These are phyloP conservation scores for Mortierella sp. DNA, from an alignment of 371 early-diverging fungal genomes.

Conservation along the genomic window DNA sequence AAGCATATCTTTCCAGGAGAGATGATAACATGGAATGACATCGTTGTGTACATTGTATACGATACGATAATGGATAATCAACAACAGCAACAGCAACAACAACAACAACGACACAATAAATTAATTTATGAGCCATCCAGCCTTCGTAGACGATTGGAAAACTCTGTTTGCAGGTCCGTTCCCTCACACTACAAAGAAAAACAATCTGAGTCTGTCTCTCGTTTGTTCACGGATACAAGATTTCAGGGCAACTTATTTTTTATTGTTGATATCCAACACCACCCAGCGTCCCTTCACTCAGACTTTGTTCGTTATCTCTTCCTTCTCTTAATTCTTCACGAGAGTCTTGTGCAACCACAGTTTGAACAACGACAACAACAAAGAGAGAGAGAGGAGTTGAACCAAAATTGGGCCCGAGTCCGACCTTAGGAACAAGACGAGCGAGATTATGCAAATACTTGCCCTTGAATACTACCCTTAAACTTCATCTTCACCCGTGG, in stretches of 20 bases:
- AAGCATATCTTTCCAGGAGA: background rate
- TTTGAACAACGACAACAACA: background rate
- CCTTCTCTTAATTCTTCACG: background rate
- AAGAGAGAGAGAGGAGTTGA: background rate
- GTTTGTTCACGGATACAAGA: constrained; percentile 12
- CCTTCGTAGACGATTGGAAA: background rate
- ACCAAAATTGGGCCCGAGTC: constrained; percentile 12
- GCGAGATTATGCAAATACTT: constrained; percentile 4
- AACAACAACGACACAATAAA: background rate
- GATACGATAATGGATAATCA: background rate
- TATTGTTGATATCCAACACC: background rate
- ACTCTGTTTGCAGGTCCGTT: constrained; percentile 7
- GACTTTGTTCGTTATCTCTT: background rate
- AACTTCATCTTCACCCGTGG: background rate
- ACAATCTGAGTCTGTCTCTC: background rate
- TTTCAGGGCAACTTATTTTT: background rate
- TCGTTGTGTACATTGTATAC: background rate
- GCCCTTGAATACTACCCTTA: background rate
- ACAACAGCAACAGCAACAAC: background rate
- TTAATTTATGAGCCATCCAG: background rate
- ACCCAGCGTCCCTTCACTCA: background rate
- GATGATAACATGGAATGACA: background rate
- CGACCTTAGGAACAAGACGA: background rate
- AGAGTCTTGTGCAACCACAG: constrained; percentile 1
- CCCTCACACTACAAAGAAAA: background rate